A percentile compares a stretch with the other conserved stretches of the same genome.
Conservation (phyloP, 1,139 yeast genomes). For the Geotrichum phurueaensis region DNA sequence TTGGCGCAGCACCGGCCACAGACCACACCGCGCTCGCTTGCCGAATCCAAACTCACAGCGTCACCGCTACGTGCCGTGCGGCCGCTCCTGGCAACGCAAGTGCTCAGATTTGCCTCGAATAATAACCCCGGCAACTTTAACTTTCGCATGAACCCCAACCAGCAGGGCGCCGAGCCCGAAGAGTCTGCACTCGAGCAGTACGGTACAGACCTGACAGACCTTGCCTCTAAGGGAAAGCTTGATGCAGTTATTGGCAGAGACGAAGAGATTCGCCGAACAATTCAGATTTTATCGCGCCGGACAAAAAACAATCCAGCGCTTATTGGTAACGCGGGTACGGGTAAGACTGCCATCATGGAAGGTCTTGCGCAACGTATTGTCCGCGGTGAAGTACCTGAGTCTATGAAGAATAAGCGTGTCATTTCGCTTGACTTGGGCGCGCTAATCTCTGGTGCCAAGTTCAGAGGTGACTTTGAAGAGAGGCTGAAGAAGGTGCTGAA, state of each 20-base stretch:
- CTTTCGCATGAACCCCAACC: conserved; percentile 18
- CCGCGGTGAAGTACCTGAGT: conserved; percentile 89
- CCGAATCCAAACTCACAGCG: background rate
- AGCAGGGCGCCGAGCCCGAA: conserved; percentile 42
- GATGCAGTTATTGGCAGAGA: conserved; percentile 98
- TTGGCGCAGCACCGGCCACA: background rate
- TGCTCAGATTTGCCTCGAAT: conserved; percentile 10
- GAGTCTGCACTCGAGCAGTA: conserved; percentile 73
- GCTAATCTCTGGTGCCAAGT: conserved; percentile 89
- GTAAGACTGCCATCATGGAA: conserved; percentile 94
- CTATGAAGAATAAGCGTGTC: conserved; percentile 77
- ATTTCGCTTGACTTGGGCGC: conserved; percentile 83
- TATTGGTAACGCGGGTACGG: conserved; percentile 95
- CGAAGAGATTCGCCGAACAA: conserved; percentile 87
- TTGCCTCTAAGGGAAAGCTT: conserved; percentile 83
- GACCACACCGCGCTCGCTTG: background rate
- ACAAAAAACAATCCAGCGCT: conserved; percentile 92
- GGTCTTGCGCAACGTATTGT: conserved; percentile 91
- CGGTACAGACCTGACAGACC: conserved; percentile 80
- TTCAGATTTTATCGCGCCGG: conserved; percentile 84
- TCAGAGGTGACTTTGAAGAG: conserved; percentile 92
- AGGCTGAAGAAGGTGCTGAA: conserved; percentile 76
- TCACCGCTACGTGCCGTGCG: background rate
- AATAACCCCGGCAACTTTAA: conserved; percentile 13
- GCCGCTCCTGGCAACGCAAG: background rate